Base-by-base conservation (phyloP, 495 filamentous ascomycete genomes). In the Trichoderma parareesei region DNA sequence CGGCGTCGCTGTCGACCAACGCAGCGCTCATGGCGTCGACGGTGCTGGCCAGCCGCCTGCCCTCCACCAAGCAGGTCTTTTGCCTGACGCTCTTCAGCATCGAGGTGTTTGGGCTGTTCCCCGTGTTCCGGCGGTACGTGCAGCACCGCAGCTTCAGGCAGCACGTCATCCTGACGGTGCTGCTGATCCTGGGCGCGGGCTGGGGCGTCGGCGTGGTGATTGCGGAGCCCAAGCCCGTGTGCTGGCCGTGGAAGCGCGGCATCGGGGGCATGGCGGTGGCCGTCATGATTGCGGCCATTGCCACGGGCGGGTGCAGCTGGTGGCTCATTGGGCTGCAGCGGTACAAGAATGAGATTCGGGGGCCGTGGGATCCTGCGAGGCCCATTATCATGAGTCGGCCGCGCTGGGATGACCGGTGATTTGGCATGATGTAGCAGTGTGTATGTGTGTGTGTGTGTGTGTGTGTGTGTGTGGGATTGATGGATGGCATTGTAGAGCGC, bases 301-400 rank as follows among this genome's bases (percentile, higher is more conserved):
- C 85, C 2, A 96, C 97, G 90, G 94, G 93, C 3, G 88, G 90
- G 49, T 97, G 93, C 72, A 93, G 90, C 69, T 97, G 92, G 93
- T 98, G 95, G 95, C 77, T 98, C 65, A 98, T 98, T 71, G 89
- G 90, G 59, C 75, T 98, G 74, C 94, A 98, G 76, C 93, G 93
- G 78, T 98, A 97, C 75, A 98, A 98, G 82, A 98, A 98, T 76
- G 94, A 97, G 73, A 97, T 98, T 65, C 90, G 91, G 71, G 94
- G 94, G 40, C 94, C 94, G 4, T 98, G 94, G 94, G 94, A 98
- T 80, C 92, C 95, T 18, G 94, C 94, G 3, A 81, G 93, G 70
- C 94, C 94, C 7, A 87, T 98, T 62, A 87, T 89, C 62, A 80
- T 81, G 46, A 81, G 77, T 61, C 71, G 79, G 46, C 72, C 77